Percentiles rank a stretch among this genome's conserved stretches.
phyloP scores from a whole-genome alignment of 345 rosid species.

The Brassica incana region DNA sequence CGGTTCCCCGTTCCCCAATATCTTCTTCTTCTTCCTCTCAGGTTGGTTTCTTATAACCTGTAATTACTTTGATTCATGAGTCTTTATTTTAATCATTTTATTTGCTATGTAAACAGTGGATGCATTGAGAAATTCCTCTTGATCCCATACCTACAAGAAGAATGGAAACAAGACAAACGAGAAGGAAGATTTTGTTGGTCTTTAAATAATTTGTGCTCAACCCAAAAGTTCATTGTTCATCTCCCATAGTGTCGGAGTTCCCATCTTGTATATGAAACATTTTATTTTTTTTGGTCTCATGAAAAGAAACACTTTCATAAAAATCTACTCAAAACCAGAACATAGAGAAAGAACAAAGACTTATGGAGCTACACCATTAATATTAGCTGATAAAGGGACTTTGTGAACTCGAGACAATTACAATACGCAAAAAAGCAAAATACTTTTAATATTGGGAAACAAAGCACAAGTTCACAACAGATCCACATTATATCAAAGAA shows the following conservation, averaged over 20 bases:
- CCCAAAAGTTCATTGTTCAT: conserved; percentile 21
- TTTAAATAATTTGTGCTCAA: conserved; percentile 33
- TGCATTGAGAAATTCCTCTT: conserved; percentile 34
- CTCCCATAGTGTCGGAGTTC: conserved; percentile 16
- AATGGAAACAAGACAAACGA: conserved; percentile 9
- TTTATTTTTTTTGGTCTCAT: conserved; percentile 15
- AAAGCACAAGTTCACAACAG: background rate
- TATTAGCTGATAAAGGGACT: too few relatives aligned
- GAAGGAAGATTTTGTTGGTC: conserved; percentile 33
- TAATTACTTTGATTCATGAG: conserved; percentile 8
- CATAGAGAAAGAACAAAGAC: background rate
- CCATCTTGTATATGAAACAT: conserved; percentile 8
- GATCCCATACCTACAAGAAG: conserved; percentile 25
- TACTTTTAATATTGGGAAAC: background rate
- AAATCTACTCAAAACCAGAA: background rate
- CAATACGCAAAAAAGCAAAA: background rate
- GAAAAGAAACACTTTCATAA: conserved; percentile 4
- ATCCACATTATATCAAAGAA: conserved; percentile 15
- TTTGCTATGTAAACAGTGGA: conserved; percentile 28
- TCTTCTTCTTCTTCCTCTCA: conserved; percentile 22
- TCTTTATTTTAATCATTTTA: conserved; percentile 7
- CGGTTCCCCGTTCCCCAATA: conserved; percentile 23
- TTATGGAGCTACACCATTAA: too few relatives aligned
- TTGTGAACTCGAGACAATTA: background rate
- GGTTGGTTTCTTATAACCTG: conserved; percentile 26